phyloP scores from a whole-genome alignment of 2,329 filamentous ascomycete species.

The Epichloe sp. region DNA sequence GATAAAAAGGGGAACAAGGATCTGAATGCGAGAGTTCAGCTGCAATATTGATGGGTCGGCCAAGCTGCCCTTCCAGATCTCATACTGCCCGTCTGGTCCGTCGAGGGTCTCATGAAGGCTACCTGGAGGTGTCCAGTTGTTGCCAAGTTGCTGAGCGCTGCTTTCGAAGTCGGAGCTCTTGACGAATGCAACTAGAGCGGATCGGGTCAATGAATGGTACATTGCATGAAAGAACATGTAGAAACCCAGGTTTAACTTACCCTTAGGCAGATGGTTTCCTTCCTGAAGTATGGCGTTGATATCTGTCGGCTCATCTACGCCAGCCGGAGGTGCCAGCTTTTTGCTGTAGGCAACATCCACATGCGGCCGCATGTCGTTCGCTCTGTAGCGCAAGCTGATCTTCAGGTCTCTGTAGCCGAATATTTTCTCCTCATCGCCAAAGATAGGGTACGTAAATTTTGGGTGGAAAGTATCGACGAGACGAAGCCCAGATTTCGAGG shows the following conservation, averaged over 20 bases:
- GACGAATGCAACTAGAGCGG: slow-evolving; percentile 48
- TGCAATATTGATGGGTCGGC: slow-evolving; percentile 55
- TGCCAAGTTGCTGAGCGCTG: slow-evolving; percentile 32
- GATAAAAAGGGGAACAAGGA: slow-evolving; percentile 76
- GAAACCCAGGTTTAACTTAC: slow-evolving; percentile 23
- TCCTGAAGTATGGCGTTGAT: slow-evolving; percentile 49
- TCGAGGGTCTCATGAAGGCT: slow-evolving; percentile 52
- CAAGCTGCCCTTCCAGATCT: slow-evolving; percentile 74
- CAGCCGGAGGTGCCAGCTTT: slow-evolving; percentile 54
- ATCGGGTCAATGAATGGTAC: slow-evolving; percentile 2
- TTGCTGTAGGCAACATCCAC: slow-evolving; percentile 58
- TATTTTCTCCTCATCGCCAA: slow-evolving; percentile 83
- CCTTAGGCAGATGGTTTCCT: slow-evolving; percentile 54
- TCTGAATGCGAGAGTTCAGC: slow-evolving; percentile 68
- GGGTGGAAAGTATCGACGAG: slow-evolving; percentile 63
- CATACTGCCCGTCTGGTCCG: slow-evolving; percentile 51
- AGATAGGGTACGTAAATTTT: slow-evolving; percentile 80
- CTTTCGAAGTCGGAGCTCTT: slow-evolving; percentile 48
- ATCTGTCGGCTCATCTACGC: slow-evolving; percentile 56
- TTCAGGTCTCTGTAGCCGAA: slow-evolving; percentile 78
- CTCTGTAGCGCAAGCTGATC: slow-evolving; percentile 56
- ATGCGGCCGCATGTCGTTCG: slow-evolving; percentile 64
- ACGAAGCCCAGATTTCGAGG: slow-evolving; percentile 35
- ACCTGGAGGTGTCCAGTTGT: slow-evolving; percentile 60
- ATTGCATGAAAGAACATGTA: slow-evolving; percentile 4